Evolutionary conservation across 2,329 filamentous ascomycete species (phyloP).

Genomic region (Pseudogymnoascus sp.): DNA sequence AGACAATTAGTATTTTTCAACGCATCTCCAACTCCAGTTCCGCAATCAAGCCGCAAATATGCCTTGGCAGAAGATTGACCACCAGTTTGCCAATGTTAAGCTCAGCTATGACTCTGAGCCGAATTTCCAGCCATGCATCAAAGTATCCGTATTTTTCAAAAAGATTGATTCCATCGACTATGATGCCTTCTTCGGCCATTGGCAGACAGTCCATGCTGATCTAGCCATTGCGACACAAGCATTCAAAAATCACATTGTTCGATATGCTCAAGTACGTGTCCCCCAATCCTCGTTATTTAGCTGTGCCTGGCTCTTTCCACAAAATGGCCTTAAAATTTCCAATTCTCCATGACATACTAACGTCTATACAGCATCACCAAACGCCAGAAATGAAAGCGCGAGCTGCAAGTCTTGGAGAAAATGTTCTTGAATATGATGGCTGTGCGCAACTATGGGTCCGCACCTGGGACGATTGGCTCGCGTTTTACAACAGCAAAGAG

Average conservation of each 20-base stretch:
- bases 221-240: conserved; percentile 12
- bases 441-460: conserved; percentile 15
- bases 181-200: conserved; percentile 15
- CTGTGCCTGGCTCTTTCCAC: not conserved
- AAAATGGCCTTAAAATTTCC: not conserved
- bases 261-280: conserved; percentile 15
- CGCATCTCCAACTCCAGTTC: not conserved
- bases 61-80: conserved; percentile 12
- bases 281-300: not conserved
- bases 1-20: not conserved
- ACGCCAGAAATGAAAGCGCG: conserved; percentile 6
- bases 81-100: conserved; percentile 11
- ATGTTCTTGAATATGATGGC: conserved; percentile 16
- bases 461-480: conserved; percentile 15
- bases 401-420: conserved; percentile 1
- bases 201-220: conserved; percentile 16
- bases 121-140: conserved; percentile 16
- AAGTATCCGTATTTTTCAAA: conserved; percentile 16
- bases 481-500: conserved; percentile 13
- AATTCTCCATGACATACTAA: not conserved
- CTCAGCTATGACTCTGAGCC: conserved; percentile 14
- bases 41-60: not conserved
- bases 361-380: conserved; percentile 5
- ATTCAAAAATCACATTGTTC: conserved; percentile 12
- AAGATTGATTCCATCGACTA: conserved; percentile 12